Conservation (phyloP, 2,329 filamentous ascomycete species). For the Aspergillus ustus region DNA sequence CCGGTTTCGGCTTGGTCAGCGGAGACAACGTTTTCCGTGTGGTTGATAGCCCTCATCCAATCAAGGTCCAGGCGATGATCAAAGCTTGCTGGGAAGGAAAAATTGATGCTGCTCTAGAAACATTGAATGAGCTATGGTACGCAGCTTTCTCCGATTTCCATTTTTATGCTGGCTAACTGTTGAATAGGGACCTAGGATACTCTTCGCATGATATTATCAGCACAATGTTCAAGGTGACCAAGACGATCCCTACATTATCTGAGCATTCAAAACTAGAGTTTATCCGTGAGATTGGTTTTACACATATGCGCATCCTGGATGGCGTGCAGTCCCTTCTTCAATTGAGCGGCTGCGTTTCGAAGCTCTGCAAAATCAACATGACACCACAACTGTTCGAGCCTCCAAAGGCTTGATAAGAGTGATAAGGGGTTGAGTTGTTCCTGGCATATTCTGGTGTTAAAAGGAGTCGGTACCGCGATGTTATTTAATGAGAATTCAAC, state of each 20-base stretch:
- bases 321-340: conserved; percentile 95
- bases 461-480: conserved; percentile 20
- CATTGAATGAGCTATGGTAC: conserved; percentile 85
- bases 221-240: conserved; percentile 98
- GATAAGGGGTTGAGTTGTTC: conserved; percentile 6
- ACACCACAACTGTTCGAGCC: conserved; percentile 77
- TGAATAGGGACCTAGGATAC: conserved; percentile 76
- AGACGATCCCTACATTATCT: conserved; percentile 87
- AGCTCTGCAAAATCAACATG: conserved; percentile 96
- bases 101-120: conserved; percentile 83
- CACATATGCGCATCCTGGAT: conserved; percentile 98
- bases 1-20: conserved; percentile 95
- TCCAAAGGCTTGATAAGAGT: conserved; percentile 34
- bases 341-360: conserved; percentile 87
- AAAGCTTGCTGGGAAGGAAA: conserved; percentile 95
- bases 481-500: conserved; percentile 1
- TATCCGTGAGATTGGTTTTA: conserved; percentile 98
- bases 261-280: conserved; percentile 97
- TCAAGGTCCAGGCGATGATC: conserved; percentile 98
- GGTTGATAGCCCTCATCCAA: conserved; percentile 93
- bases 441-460: conserved; percentile 30
- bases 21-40: conserved; percentile 98
- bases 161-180: conserved; percentile 12
- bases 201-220: conserved; percentile 99
- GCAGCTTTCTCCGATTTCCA: conserved; percentile 20